Evolutionary conservation across 495 filamentous ascomycete genomes (phyloP).

Genomic region (Copromyces sp.): DNA sequence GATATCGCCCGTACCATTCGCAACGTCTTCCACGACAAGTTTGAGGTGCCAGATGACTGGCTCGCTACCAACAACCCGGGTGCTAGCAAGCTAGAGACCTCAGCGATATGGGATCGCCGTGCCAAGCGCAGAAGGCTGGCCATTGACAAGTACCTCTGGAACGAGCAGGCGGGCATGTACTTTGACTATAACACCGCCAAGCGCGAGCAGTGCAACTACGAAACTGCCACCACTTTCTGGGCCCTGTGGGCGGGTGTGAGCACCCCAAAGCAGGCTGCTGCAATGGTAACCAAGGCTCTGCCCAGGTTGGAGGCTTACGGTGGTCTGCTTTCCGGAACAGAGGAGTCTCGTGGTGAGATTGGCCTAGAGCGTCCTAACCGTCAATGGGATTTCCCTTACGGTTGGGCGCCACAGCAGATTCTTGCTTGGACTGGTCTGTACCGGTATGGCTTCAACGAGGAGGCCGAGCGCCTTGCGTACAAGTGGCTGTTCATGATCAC

Average conservation of each 20-base stretch:
- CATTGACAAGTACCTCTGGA: slow-evolving; percentile 88
- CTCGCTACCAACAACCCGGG: slow-evolving; percentile 43
- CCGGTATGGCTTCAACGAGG: slow-evolving; percentile 82
- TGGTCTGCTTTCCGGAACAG: slow-evolving; percentile 80
- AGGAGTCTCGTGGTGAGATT: slow-evolving; percentile 71
- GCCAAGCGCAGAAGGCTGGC: slow-evolving; percentile 65
- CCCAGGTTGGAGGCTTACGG: slow-evolving; percentile 80
- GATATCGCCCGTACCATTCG: slow-evolving; percentile 83
- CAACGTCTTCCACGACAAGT: slow-evolving; percentile 64
- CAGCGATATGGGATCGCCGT: slow-evolving; percentile 78
- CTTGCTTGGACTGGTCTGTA: slow-evolving; percentile 88
- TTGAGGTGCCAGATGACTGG: slow-evolving; percentile 72
- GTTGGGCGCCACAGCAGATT: slow-evolving; percentile 98
- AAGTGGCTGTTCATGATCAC: slow-evolving; percentile 97
- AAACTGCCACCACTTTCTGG: slow-evolving; percentile 90
- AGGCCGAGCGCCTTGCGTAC: slow-evolving; percentile 80
- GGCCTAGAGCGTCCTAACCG: slow-evolving; percentile 77
- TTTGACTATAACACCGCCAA: slow-evolving; percentile 90
- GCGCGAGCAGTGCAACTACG: slow-evolving; percentile 65
- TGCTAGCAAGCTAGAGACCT: slow-evolving; percentile 52
- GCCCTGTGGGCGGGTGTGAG: slow-evolving; percentile 88
- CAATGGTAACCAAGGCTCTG: slow-evolving; percentile 64
- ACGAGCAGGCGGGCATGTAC: slow-evolving; percentile 82
- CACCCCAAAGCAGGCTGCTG: slow-evolving; percentile 65
- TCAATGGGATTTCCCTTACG: slow-evolving; percentile 97